Percentiles rank a stretch among this genome's conserved stretches.
Evolutionary conservation across 78 protist genomes (phyloP).

Genomic region (Emiliania huxleyi): DNA sequence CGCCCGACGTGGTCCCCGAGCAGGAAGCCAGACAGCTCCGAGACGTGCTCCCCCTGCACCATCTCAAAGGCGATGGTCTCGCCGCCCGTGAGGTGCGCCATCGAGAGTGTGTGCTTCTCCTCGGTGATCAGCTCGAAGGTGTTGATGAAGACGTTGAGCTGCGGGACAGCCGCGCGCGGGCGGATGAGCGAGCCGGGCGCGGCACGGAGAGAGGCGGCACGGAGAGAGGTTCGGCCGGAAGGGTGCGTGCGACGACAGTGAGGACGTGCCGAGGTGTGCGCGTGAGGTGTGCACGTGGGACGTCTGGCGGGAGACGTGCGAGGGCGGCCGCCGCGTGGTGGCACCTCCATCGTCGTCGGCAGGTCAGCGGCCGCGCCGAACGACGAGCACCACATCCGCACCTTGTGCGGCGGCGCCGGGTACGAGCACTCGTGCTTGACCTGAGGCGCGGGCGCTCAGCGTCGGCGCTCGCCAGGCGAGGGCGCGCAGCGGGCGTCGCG

Average conservation of each 20-base stretch:
- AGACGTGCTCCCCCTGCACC: background rate
- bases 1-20: background rate
- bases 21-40: background rate
- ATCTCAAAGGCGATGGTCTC: slow-evolving; percentile 3
- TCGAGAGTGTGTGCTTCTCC: background rate
- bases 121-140: slow-evolving; percentile 16
- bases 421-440: background rate
- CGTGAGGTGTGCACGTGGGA: too few species aligned
- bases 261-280: too few species aligned
- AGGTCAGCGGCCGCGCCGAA: background rate
- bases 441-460: too few species aligned
- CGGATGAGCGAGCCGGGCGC: too few species aligned
- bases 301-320: too few species aligned
- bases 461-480: too few species aligned
- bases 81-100: background rate
- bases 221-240: too few species aligned
- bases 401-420: slow-evolving; percentile 10
- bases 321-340: too few species aligned
- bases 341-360: background rate
- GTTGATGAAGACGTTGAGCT: background rate
- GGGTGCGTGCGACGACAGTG: too few species aligned
- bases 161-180: too few species aligned
- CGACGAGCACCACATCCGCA: slow-evolving; percentile 11
- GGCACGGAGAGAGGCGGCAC: too few species aligned
- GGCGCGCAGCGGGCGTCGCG: too few species aligned